phyloP scores from a whole-genome alignment of 2,329 filamentous ascomycete species.

The Aspergillus viridinutans region DNA sequence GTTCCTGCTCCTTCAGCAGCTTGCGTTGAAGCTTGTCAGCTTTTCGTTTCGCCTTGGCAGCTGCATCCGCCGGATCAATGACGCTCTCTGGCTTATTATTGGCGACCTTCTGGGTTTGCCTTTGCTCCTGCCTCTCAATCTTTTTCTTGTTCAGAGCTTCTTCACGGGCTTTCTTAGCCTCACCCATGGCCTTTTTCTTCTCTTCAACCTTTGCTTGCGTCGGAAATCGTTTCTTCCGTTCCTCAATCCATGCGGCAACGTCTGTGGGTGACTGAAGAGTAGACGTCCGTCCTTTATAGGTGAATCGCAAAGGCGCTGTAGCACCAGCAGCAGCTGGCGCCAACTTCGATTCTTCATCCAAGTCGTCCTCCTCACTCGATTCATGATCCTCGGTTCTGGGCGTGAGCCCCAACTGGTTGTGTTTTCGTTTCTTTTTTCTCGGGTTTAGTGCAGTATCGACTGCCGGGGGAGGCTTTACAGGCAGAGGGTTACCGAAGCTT shows the following conservation, averaged over 20 bases:
- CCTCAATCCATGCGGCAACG: constrained; percentile 72
- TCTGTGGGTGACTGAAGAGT: constrained; percentile 59
- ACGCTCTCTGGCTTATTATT: constrained; percentile 22
- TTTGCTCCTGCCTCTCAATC: constrained; percentile 33
- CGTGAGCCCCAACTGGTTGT: constrained; percentile 47
- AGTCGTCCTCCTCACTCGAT: constrained; percentile 45
- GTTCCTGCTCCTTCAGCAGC: constrained; percentile 63
- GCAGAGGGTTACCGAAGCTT: constrained; percentile 42
- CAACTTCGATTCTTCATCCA: constrained; percentile 43
- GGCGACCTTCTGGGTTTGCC: constrained; percentile 31
- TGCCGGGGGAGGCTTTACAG: constrained; percentile 39
- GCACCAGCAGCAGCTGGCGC: constrained; percentile 22
- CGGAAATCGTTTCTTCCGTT: constrained; percentile 75
- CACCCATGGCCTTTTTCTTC: constrained; percentile 61
- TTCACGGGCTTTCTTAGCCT: constrained; percentile 51
- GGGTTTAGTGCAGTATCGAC: constrained; percentile 32
- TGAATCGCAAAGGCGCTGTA: constrained; percentile 43
- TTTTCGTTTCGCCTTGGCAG: constrained; percentile 34
- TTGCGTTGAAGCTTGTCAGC: constrained; percentile 41
- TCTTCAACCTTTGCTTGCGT: constrained; percentile 65
- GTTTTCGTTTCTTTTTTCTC: constrained; percentile 41
- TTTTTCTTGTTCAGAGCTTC: constrained; percentile 39
- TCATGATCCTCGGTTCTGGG: constrained; percentile 43
- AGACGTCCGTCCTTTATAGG: constrained; percentile 53
- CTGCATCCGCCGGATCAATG: constrained; percentile 28